These are phyloP conservation scores for Venturia pyrina DNA, from an alignment of 2,329 filamentous ascomycete genomes.

Conservation along the genomic window DNA sequence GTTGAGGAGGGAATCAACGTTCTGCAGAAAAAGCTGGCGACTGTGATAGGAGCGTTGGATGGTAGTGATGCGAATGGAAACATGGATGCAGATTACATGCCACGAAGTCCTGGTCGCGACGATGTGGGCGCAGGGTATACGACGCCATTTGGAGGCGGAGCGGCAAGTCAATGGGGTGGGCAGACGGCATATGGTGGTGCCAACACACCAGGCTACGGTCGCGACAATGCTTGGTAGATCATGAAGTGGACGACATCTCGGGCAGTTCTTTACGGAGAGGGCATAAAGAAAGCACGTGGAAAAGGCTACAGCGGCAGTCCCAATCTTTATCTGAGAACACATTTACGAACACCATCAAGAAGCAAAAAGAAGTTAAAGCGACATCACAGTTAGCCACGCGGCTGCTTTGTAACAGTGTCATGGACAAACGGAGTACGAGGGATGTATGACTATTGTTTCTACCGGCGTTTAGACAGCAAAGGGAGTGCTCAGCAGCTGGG, in stretches of 20 bases:
- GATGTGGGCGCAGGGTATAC: conserved; percentile 52
- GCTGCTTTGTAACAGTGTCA: background rate
- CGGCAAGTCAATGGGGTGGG: conserved; percentile 56
- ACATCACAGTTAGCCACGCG: background rate
- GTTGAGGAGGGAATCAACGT: conserved; percentile 81
- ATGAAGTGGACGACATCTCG: background rate
- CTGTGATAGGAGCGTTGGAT: conserved; percentile 58
- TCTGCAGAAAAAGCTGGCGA: conserved; percentile 81
- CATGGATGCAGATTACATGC: conserved; percentile 52
- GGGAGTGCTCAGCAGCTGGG: background rate
- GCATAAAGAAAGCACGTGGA: background rate
- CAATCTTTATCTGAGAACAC: background rate
- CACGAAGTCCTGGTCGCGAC: conserved; percentile 35
- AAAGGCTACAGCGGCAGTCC: background rate
- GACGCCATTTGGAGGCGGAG: conserved; percentile 55
- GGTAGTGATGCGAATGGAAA: conserved; percentile 38
- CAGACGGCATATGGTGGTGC: conserved; percentile 43
- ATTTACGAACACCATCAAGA: background rate
- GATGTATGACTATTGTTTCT: background rate
- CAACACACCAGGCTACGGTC: conserved; percentile 47
- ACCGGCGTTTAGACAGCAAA: background rate
- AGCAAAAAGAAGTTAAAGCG: background rate
- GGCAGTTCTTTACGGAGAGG: background rate
- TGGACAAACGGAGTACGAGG: background rate
- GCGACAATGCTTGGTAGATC: conserved; percentile 15